Conservation (phyloP, 2,329 filamentous ascomycete genomes). For the Xylariaceae sp. region DNA sequence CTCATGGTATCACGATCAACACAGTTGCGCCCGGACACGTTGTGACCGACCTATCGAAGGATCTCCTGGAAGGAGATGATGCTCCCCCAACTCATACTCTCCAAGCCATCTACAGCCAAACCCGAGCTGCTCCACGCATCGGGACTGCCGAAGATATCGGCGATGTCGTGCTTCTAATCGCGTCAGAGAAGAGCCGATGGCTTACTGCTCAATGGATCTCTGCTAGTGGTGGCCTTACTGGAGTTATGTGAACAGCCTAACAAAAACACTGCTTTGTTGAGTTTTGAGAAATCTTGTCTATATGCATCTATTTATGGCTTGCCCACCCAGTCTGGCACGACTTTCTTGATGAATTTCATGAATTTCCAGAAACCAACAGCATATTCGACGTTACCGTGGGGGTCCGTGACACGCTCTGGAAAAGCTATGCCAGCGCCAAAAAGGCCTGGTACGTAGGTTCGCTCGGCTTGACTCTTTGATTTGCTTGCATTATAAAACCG, state of each 20-base stretch:
- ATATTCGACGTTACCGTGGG: conserved; percentile 56
- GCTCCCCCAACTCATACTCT: conserved; percentile 6
- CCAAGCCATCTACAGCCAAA: not conserved
- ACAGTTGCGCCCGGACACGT: conserved; percentile 17
- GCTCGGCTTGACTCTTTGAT: conserved; percentile 24
- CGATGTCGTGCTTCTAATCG: conserved; percentile 19
- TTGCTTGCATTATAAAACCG: conserved; percentile 43
- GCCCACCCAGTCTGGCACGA: conserved; percentile 46
- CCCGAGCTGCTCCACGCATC: conserved; percentile 13
- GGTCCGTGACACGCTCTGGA: conserved; percentile 58
- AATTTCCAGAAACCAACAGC: conserved; percentile 64
- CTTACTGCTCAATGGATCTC: conserved; percentile 22
- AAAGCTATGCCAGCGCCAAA: conserved; percentile 62
- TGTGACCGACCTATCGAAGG: conserved; percentile 12
- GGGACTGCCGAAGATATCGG: conserved; percentile 20
- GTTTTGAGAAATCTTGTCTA: no score
- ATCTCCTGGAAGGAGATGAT: conserved; percentile 9
- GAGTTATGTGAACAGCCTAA: conserved; percentile 1
- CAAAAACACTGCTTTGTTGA: no score
- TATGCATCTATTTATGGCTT: conserved; percentile 5
- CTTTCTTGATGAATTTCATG: conserved; percentile 57
- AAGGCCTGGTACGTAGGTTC: conserved; percentile 44
- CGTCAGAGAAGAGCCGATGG: conserved; percentile 20
- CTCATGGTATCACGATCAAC: conserved; percentile 21
- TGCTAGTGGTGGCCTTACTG: conserved; percentile 12